A percentile compares a stretch with the other conserved stretches of the same genome.
These are phyloP conservation scores for Plasmodium relictum DNA, from an alignment of 169 alveolate species.

Conservation along the genomic window DNA sequence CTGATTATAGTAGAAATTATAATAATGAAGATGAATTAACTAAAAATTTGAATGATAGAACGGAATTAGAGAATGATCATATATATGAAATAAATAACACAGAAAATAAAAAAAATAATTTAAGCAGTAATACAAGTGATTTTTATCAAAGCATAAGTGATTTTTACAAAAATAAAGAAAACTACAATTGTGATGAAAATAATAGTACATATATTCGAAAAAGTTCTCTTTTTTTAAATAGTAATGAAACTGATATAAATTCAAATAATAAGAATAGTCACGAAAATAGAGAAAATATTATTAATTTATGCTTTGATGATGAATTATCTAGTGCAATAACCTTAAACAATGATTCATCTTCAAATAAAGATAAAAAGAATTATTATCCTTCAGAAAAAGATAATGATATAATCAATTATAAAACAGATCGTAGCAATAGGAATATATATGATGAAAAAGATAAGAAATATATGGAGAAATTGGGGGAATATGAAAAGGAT, in stretches of 20 bases:
- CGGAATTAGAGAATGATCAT: conserved; percentile 8
- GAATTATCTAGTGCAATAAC: conserved; percentile 71
- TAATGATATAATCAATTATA: background rate
- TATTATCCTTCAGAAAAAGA: conserved; percentile 6
- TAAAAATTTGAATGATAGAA: conserved; percentile 8
- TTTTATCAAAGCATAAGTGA: conserved; percentile 69
- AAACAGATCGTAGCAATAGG: background rate
- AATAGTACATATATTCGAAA: background rate
- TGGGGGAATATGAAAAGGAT: conserved; percentile 48
- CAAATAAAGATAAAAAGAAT: conserved; percentile 15
- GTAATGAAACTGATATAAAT: conserved; percentile 56
- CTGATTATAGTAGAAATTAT: conserved; percentile 11
- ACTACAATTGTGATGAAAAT: conserved; percentile 5
- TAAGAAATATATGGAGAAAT: background rate
- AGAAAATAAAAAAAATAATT: conserved; percentile 28
- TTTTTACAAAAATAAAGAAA: conserved; percentile 62
- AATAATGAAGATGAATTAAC: conserved; percentile 10
- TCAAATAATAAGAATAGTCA: conserved; percentile 18
- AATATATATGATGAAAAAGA: conserved; percentile 11
- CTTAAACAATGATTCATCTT: conserved; percentile 33
- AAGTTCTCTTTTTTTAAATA: conserved; percentile 17
- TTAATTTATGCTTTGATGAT: conserved; percentile 65
- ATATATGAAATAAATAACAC: conserved; percentile 34
- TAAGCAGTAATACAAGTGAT: conserved; percentile 65
- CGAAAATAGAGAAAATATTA: conserved; percentile 33